Conservation (phyloP, 805 yeast species). For the Wickerhamiella allomyrinae region DNA sequence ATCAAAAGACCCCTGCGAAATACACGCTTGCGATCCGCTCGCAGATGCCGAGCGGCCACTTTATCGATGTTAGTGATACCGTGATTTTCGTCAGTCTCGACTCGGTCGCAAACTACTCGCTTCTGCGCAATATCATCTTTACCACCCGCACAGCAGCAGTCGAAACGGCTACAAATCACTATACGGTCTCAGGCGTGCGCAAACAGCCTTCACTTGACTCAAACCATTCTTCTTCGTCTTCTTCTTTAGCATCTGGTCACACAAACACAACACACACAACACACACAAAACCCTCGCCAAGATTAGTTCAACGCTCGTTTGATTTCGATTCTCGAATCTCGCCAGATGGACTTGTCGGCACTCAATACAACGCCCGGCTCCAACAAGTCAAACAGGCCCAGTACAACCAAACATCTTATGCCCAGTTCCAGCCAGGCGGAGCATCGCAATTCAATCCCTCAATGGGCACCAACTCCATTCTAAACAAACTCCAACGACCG, state of each 20-base stretch:
- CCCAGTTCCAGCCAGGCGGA: too few species aligned
- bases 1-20: constrained; percentile 12
- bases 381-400: neutral
- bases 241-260: too few species aligned
- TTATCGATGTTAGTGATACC: constrained; percentile 12
- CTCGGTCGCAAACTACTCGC: constrained; percentile 17
- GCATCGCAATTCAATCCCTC: too few species aligned
- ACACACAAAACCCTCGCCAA: neutral
- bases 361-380: neutral
- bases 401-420: too few species aligned
- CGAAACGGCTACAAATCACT: neutral
- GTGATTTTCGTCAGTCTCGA: constrained; percentile 16
- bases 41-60: constrained; percentile 13
- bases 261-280: too few species aligned
- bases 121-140: constrained; percentile 20
- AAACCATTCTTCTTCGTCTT: constrained; percentile 10
- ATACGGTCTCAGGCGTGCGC: neutral
- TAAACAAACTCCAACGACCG: neutral
- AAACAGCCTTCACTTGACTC: neutral
- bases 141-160: constrained; percentile 17
- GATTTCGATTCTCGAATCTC: constrained; percentile 1
- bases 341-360: neutral
- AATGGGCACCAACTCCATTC: neutral
- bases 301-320: neutral
- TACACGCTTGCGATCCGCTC: constrained; percentile 16